Evolutionary conservation across 805 yeast genomes (phyloP).

Genomic region (Candida suzukii): DNA sequence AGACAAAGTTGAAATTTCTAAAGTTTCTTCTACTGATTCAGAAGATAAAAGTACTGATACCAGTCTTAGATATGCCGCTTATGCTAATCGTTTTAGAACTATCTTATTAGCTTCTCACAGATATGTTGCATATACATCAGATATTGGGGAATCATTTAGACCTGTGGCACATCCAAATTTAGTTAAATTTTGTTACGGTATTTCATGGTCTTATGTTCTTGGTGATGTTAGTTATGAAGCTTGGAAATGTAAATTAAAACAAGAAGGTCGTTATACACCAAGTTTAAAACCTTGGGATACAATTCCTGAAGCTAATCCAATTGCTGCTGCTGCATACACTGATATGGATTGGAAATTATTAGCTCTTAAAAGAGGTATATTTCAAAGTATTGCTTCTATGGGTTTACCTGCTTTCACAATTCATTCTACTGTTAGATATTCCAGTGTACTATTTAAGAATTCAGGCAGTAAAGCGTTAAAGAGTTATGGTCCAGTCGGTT

Average conservation of each 20-base stretch:
- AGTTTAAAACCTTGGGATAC: slow-evolving; percentile 66
- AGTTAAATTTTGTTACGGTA: slow-evolving; percentile 62
- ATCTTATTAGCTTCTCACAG: slow-evolving; percentile 68
- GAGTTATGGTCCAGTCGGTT: slow-evolving; percentile 70
- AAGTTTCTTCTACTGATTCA: neutral
- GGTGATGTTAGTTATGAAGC: slow-evolving; percentile 72
- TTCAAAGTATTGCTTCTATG: slow-evolving; percentile 80
- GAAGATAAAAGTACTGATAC: neutral
- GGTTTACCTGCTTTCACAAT: slow-evolving; percentile 83
- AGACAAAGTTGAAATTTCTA: neutral
- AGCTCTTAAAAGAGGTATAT: slow-evolving; percentile 64
- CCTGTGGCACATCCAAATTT: slow-evolving; percentile 68
- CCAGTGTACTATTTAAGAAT: slow-evolving; percentile 56
- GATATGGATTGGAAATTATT: slow-evolving; percentile 63
- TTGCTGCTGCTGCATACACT: slow-evolving; percentile 27
- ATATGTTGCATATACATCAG: slow-evolving; percentile 82
- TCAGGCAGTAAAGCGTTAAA: slow-evolving; percentile 38
- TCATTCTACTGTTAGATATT: slow-evolving; percentile 67
- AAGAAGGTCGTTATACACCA: slow-evolving; percentile 55
- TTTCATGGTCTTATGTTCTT: slow-evolving; percentile 68
- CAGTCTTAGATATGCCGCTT: slow-evolving; percentile 69
- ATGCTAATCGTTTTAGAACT: slow-evolving; percentile 68
- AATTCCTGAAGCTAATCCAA: slow-evolving; percentile 33
- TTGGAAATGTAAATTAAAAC: slow-evolving; percentile 62
- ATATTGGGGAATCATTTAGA: slow-evolving; percentile 79